phyloP scores from a whole-genome alignment of 306 rosid genomes.

The Phaseolus lunatus region DNA sequence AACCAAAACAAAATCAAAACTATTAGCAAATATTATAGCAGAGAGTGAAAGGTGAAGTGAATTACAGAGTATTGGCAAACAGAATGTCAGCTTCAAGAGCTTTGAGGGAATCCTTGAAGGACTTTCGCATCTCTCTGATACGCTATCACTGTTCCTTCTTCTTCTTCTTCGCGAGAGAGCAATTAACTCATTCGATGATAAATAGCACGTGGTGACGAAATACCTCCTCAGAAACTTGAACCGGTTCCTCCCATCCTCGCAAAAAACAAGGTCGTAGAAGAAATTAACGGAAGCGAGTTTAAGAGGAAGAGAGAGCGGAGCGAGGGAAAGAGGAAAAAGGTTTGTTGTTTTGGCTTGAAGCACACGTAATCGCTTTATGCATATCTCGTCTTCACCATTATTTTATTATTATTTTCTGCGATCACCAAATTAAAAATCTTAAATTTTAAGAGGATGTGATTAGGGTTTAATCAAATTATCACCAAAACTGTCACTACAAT shows the following conservation, averaged over 20 bases:
- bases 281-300: conserved; percentile 18
- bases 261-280: conserved; percentile 6
- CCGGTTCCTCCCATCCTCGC: conserved; percentile 1
- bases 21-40: background rate
- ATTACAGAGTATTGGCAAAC: conserved; percentile 48
- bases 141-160: background rate
- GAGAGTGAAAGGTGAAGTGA: background rate
- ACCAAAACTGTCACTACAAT: too few species aligned
- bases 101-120: conserved; percentile 53
- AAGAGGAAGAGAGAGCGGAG: background rate
- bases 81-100: conserved; percentile 52
- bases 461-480: too few species aligned
- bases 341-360: conserved; percentile 45
- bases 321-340: background rate
- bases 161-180: background rate
- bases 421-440: background rate
- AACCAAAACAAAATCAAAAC: background rate
- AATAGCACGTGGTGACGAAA: background rate
- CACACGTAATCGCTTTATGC: conserved; percentile 46
- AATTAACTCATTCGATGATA: conserved; percentile 15
- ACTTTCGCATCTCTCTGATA: conserved; percentile 36
- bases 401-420: background rate
- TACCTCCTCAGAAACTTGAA: background rate
- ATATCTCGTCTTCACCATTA: conserved; percentile 2
- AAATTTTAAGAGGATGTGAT: background rate